These are phyloP conservation scores for Diaporthe aspalathi DNA, from an alignment of 2,329 filamentous ascomycete genomes.

Conservation along the genomic window DNA sequence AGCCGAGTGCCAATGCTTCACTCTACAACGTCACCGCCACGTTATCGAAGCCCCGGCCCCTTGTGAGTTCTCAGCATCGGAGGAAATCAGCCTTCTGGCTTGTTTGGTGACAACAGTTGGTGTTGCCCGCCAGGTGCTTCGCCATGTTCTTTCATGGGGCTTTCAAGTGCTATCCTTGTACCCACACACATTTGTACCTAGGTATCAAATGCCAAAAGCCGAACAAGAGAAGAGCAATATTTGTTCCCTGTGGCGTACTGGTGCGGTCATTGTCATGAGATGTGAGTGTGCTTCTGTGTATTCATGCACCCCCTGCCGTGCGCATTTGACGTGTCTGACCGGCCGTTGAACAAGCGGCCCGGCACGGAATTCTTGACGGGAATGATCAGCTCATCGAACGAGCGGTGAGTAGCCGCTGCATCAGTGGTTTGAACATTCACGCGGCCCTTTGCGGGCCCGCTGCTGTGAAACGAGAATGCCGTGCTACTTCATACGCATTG, in stretches of 20 bases:
- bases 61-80: not conserved
- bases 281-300: no score
- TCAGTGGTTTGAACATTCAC: not conserved
- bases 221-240: not conserved
- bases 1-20: no score
- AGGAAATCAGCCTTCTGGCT: no score
- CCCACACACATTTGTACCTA: no score
- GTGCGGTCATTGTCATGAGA: no score
- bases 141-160: not conserved
- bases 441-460: not conserved
- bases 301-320: no score
- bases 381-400: not conserved
- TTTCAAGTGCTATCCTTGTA: no score
- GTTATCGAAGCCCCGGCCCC: not conserved
- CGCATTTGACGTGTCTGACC: not conserved
- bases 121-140: not conserved
- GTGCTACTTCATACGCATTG: constrained; percentile 5
- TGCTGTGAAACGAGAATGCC: constrained; percentile 20
- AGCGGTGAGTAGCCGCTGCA: constrained; percentile 21
- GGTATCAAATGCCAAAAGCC: not conserved
- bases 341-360: not conserved
- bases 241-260: not conserved
- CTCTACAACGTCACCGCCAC: not conserved
- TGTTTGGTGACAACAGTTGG: not conserved
- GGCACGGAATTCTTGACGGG: not conserved